These are phyloP conservation scores for Hypoxylon sp. DNA, from an alignment of 2,329 filamentous ascomycete genomes.

Conservation along the genomic window DNA sequence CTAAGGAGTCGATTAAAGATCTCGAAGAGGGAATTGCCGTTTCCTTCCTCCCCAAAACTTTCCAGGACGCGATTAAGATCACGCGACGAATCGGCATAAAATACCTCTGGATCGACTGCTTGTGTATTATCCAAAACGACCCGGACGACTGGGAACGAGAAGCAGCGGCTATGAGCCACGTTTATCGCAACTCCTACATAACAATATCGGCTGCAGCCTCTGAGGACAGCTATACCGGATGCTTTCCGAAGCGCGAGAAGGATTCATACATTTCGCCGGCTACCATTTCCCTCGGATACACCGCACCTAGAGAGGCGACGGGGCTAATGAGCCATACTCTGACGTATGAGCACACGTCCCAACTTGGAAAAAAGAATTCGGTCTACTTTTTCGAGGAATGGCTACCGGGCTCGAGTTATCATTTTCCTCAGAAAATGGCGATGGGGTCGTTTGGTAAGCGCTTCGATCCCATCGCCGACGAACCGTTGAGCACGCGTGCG, in stretches of 20 bases:
- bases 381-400: slow-evolving; percentile 35
- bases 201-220: slow-evolving; percentile 31
- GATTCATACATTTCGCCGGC: slow-evolving; percentile 25
- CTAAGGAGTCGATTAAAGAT: slow-evolving; percentile 27
- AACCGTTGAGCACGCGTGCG: slow-evolving; percentile 21
- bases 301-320: slow-evolving; percentile 22
- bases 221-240: slow-evolving; percentile 22
- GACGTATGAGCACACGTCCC: slow-evolving; percentile 16
- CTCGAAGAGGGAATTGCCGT: slow-evolving; percentile 26
- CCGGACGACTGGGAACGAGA: slow-evolving; percentile 34
- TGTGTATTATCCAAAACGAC: slow-evolving; percentile 33
- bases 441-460: slow-evolving; percentile 28
- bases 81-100: slow-evolving; percentile 20
- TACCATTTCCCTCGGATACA: slow-evolving; percentile 23
- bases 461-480: slow-evolving; percentile 32
- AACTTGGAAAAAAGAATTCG: slow-evolving; percentile 19
- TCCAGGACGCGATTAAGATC: slow-evolving; percentile 33
- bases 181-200: slow-evolving; percentile 32
- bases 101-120: slow-evolving; percentile 37
- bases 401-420: slow-evolving; percentile 32
- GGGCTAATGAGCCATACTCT: slow-evolving; percentile 24
- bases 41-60: slow-evolving; percentile 33
- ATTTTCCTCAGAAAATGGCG: slow-evolving; percentile 24
- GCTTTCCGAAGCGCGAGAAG: slow-evolving; percentile 28
- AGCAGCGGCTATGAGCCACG: slow-evolving; percentile 25